Conservation (phyloP, 2,329 filamentous ascomycete genomes). For the Diaporthe sp. region DNA sequence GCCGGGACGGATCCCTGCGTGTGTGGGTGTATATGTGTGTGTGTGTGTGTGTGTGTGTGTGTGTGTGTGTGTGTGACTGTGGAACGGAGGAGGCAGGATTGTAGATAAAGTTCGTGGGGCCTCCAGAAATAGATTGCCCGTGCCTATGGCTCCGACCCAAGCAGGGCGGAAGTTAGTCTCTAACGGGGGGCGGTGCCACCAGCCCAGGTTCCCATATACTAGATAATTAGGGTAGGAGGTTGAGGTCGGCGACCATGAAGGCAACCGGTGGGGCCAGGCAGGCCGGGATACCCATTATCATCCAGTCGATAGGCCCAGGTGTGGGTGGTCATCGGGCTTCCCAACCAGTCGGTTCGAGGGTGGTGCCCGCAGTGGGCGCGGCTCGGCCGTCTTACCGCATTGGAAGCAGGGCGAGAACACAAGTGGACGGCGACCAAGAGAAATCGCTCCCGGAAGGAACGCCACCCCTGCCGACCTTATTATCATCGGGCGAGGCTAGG, state of each 20-base stretch:
- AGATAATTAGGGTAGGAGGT: not conserved
- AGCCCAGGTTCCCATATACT: not conserved
- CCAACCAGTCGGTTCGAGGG: not conserved
- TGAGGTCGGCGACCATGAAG: constrained; percentile 22
- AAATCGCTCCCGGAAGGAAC: not conserved
- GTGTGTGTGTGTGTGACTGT: not conserved
- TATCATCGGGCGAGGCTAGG: not conserved
- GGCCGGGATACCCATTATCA: not conserved
- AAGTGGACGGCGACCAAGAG: constrained; percentile 23
- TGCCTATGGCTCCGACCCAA: not conserved
- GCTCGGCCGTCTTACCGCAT: constrained; percentile 27
- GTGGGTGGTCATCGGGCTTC: constrained; percentile 25
- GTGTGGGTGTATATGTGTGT: not conserved
- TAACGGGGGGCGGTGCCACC: not conserved
- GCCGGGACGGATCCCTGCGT: constrained; percentile 22
- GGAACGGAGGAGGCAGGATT: not conserved
- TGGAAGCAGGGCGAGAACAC: not conserved
- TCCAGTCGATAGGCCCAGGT: constrained; percentile 2
- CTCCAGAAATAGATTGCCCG: constrained; percentile 16
- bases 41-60: not conserved
- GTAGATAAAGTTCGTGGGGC: not conserved
- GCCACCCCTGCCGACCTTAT: constrained; percentile 3
- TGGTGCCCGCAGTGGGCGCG: constrained; percentile 7
- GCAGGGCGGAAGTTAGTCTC: not conserved
- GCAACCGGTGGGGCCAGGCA: not conserved